Percentiles rank a stretch among this genome's conserved stretches.
These are phyloP conservation scores for Cylindrotheca fusiformis DNA, from an alignment of 108 stramenopile genomes.

Conservation along the genomic window DNA sequence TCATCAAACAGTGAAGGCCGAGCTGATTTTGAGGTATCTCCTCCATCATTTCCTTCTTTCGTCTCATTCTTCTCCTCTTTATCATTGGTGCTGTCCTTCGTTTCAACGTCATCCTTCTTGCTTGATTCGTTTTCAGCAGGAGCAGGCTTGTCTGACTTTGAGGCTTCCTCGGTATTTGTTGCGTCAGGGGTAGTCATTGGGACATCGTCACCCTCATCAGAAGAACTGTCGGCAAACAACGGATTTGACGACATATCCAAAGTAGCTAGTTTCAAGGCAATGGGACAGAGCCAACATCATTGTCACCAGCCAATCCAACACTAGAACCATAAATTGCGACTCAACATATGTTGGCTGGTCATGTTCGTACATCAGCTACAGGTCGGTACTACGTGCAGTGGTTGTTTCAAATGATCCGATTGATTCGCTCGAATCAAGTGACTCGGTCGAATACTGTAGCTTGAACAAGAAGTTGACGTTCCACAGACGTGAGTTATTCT, in stretches of 20 bases:
- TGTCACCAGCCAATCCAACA: too few relatives aligned
- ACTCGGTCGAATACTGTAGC: too few relatives aligned
- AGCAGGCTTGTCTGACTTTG: constrained; percentile 1
- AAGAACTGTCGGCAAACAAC: constrained; percentile 31
- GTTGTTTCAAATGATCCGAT: too few relatives aligned
- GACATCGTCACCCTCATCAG: constrained; percentile 16
- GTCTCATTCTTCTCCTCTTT: constrained; percentile 3
- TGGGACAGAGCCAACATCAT: too few relatives aligned
- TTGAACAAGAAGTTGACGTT: too few relatives aligned
- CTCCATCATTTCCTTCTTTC: constrained; percentile 2
- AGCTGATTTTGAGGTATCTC: constrained; percentile 6
- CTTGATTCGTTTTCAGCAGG: constrained; percentile 1
- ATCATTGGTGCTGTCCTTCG: constrained; percentile 6
- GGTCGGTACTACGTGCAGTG: too few relatives aligned
- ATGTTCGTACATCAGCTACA: too few relatives aligned
- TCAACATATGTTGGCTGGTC: too few relatives aligned
- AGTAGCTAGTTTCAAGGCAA: background rate
- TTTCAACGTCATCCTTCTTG: constrained; percentile 5
- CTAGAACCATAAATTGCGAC: too few relatives aligned
- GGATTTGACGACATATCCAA: constrained; percentile 7
- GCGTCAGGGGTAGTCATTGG: constrained; percentile 7
- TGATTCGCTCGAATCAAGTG: too few relatives aligned
- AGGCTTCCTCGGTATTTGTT: constrained; percentile 8
- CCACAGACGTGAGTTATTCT: too few relatives aligned
- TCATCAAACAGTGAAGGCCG: constrained; percentile 1